A percentile compares a stretch with the other conserved stretches of the same genome.
These are phyloP conservation scores for Rhynchosporium secalis DNA, from an alignment of 2,329 filamentous ascomycete species.

Conservation along the genomic window DNA sequence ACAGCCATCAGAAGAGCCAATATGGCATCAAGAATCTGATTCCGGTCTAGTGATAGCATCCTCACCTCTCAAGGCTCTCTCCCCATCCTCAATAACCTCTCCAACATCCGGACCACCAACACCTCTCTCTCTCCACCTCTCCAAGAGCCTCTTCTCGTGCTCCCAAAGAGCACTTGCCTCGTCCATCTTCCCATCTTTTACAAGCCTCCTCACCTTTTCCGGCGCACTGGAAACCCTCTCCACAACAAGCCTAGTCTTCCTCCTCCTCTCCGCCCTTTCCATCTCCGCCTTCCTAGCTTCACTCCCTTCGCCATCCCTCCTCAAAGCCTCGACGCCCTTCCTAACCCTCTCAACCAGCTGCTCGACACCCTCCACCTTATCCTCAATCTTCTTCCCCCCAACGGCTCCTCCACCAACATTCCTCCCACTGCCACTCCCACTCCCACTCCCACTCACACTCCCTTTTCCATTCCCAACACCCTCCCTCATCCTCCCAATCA, in stretches of 20 bases:
- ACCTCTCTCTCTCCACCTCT: constrained; percentile 39
- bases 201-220: constrained; percentile 54
- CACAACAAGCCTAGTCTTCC: constrained; percentile 29
- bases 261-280: constrained; percentile 18
- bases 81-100: constrained; percentile 40
- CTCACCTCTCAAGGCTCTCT: constrained; percentile 38
- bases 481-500: constrained; percentile 83
- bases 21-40: not conserved
- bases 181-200: constrained; percentile 59
- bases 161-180: constrained; percentile 56
- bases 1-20: not conserved
- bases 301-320: constrained; percentile 5
- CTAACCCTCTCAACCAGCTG: constrained; percentile 9
- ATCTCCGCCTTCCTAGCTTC: not conserved
- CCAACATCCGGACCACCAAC: constrained; percentile 39
- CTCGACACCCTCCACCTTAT: constrained; percentile 40
- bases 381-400: constrained; percentile 34
- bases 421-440: constrained; percentile 33
- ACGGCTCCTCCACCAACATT: constrained; percentile 29
- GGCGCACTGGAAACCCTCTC: constrained; percentile 34
- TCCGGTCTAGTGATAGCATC: constrained; percentile 1
- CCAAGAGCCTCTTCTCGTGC: constrained; percentile 29
- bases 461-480: constrained; percentile 68
- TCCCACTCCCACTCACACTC: constrained; percentile 60
- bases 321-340: constrained; percentile 11